Conservation (phyloP, 1,139 yeast species). For the Taphrina flavorubra region DNA sequence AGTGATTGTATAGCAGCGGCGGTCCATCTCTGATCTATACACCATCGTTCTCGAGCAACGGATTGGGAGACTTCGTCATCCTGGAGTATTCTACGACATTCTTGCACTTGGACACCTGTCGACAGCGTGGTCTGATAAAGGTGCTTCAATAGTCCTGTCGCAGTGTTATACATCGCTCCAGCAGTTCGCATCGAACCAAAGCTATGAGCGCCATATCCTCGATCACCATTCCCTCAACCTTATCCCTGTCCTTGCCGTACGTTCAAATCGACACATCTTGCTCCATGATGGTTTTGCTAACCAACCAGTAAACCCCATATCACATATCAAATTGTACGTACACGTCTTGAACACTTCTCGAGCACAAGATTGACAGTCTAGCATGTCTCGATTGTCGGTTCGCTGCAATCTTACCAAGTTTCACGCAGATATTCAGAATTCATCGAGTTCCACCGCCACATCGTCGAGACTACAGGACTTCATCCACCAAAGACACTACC, state of each 20-base stretch:
- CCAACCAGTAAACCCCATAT: constrained; percentile 28
- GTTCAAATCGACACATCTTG: neutral
- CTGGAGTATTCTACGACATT: too few relatives aligned
- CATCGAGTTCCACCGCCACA: constrained; percentile 52
- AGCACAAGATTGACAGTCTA: constrained; percentile 10
- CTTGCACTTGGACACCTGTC: too few relatives aligned
- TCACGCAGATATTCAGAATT: constrained; percentile 59
- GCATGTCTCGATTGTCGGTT: constrained; percentile 45
- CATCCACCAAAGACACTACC: constrained; percentile 57
- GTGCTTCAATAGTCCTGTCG: too few relatives aligned
- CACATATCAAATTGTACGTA: constrained; percentile 32
- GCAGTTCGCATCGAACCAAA: too few relatives aligned
- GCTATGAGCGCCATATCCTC: constrained; percentile 20
- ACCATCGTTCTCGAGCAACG: too few relatives aligned
- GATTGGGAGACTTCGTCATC: too few relatives aligned
- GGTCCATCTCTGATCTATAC: too few relatives aligned
- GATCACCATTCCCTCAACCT: constrained; percentile 23
- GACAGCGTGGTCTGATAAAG: too few relatives aligned
- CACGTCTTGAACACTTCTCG: neutral
- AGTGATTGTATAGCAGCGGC: too few relatives aligned
- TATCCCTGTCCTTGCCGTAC: constrained; percentile 21
- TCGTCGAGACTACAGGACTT: constrained; percentile 53
- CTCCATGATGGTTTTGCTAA: neutral
- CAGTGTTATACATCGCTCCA: too few relatives aligned
- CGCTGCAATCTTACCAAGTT: constrained; percentile 48